Evolutionary conservation across 2,329 filamentous ascomycete species (phyloP).

Genomic region (Aspergillus neotritici): DNA sequence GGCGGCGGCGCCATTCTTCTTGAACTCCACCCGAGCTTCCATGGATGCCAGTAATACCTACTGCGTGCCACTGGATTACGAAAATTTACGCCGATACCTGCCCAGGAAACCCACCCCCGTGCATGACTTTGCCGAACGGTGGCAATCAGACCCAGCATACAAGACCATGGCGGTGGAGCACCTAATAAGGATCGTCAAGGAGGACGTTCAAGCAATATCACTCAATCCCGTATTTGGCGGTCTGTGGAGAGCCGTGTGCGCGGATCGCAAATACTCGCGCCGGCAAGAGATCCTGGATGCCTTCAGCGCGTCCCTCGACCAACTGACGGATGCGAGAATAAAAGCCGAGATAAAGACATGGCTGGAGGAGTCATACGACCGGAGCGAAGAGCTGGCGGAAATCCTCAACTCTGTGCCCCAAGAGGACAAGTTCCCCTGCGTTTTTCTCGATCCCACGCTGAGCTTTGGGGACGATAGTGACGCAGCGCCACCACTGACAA

Average conservation of each 20-base stretch:
- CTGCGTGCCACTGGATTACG: constrained; percentile 16
- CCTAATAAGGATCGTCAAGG: constrained; percentile 40
- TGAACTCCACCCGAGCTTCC: too few relatives aligned
- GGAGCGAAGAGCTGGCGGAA: constrained; percentile 39
- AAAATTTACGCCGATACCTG: constrained; percentile 28
- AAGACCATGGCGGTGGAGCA: constrained; percentile 36
- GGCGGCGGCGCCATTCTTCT: too few relatives aligned
- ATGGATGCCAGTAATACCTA: too few relatives aligned
- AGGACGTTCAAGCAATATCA: constrained; percentile 42
- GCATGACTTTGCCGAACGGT: constrained; percentile 30
- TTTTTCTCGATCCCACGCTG: constrained; percentile 48
- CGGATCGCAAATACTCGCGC: constrained; percentile 39
- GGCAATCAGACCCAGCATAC: constrained; percentile 36
- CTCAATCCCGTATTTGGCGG: constrained; percentile 49
- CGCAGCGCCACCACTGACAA: constrained; percentile 35
- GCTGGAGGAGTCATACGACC: constrained; percentile 50
- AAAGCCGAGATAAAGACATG: constrained; percentile 42
- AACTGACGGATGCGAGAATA: constrained; percentile 27
- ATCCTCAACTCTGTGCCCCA: constrained; percentile 35
- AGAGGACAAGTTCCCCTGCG: constrained; percentile 42
- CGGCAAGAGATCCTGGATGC: constrained; percentile 40
- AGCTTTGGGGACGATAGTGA: constrained; percentile 28
- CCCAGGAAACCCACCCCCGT: constrained; percentile 26
- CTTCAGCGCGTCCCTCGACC: constrained; percentile 40
- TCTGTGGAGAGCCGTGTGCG: constrained; percentile 48